Base-by-base conservation (phyloP, 2,329 filamentous ascomycete species). In the Talaromyces sp. region DNA sequence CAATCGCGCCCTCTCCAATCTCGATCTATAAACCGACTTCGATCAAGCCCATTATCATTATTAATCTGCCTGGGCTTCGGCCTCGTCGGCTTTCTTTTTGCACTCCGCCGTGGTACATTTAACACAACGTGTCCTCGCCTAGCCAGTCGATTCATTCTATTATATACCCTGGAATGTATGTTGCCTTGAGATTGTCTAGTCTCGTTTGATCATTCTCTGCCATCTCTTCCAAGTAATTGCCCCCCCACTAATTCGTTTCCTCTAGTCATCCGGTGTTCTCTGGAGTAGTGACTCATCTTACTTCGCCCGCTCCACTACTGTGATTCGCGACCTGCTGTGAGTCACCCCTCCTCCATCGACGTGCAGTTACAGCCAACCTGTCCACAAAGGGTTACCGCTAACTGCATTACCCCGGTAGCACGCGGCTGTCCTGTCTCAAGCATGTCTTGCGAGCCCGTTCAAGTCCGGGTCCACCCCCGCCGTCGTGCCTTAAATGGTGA, bases 401-500 rank as follows among this genome's bases (percentile, higher is more conserved):
- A 56, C 32, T 17, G 49, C 17, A 28, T 30, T 22, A 27, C 30
- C 54, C 30, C 54, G 54, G 54, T 56, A 60, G 11, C 54, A 42
- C 52, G 25, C 61, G 61, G 64, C 64, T 66, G 27, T 57, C 54
- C 61, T 72, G 49, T 53, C 25, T 53, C 25, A 30, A 53, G 28
- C 7, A 53, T 53, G 49, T 28, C 49, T 53, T 30, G 49, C 9
- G 49, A 53, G 27, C 17, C 68, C 66, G 75, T 74, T 72, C 70
- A 72, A 42, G 61, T 65, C 56, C 58, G 68, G 58, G 68, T 70
- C 27, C 62, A 75, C 60, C 73, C 72, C 44, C 75, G 75, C 53
- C 73, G 74, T 36, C 73, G 73, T 56, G 67, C 72, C 62, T 68
- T 73, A 68, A 71, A 69, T 61, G 65, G 68, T 25, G 58, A 65